Evolutionary conservation across 768 basidiomycete genomes (phyloP).

Genomic region (Cantharellus anzutake): DNA sequence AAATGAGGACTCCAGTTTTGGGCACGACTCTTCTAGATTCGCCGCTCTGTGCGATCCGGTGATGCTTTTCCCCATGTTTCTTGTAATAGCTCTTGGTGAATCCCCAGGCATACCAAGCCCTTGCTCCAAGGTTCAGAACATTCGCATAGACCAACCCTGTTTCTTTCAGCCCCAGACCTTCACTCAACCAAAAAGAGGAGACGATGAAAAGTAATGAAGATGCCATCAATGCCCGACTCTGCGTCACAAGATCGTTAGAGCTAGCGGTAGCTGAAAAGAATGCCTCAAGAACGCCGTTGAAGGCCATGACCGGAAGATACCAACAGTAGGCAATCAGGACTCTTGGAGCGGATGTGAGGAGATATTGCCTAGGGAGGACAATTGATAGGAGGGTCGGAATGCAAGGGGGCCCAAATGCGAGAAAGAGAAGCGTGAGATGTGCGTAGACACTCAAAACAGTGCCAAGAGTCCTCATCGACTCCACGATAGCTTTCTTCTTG

Average conservation of each 20-base stretch:
- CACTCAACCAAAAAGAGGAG: slow-evolving; percentile 27
- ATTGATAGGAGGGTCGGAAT: slow-evolving; percentile 47
- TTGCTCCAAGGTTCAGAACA: slow-evolving; percentile 39
- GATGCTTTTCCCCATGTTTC: not conserved
- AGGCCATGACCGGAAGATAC: slow-evolving; percentile 76
- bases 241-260: slow-evolving; percentile 41
- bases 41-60: not conserved
- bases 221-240: slow-evolving; percentile 46
- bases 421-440: slow-evolving; percentile 48
- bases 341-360: slow-evolving; percentile 52
- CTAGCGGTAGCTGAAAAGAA: slow-evolving; percentile 68
- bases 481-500: slow-evolving; percentile 12
- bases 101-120: slow-evolving; percentile 39
- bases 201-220: slow-evolving; percentile 35
- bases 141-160: slow-evolving; percentile 61
- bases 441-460: slow-evolving; percentile 36
- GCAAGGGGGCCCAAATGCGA: slow-evolving; percentile 59
- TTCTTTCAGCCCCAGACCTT: slow-evolving; percentile 33
- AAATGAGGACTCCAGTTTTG: too few relatives aligned
- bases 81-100: slow-evolving; percentile 34
- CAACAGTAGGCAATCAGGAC: slow-evolving; percentile 59
- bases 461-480: slow-evolving; percentile 21
- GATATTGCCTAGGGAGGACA: slow-evolving; percentile 34
- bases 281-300: slow-evolving; percentile 85
- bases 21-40: too few relatives aligned